Conservation (phyloP, 2,329 filamentous ascomycete species). For the Domatiomyces globalis region DNA sequence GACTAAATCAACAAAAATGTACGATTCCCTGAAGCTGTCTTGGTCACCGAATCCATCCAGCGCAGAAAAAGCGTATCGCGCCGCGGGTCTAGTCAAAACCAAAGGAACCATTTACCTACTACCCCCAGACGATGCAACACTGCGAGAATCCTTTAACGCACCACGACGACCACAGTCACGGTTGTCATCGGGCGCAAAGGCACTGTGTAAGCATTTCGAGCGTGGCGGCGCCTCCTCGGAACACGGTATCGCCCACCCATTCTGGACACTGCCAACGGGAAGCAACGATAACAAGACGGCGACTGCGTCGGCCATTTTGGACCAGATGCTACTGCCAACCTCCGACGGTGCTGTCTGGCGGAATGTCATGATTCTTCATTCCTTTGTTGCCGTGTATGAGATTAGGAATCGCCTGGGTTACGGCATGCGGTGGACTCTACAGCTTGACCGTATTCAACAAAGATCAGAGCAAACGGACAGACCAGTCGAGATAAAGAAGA, state of each 20-base stretch:
- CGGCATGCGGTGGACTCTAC: conserved; percentile 18
- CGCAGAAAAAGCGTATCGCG: conserved; percentile 11
- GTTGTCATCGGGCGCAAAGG: conserved; percentile 17
- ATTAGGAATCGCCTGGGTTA: conserved; percentile 14
- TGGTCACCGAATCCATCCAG: conserved; percentile 10
- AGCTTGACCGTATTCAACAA: conserved; percentile 2
- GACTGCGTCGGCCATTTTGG: conserved; percentile 11
- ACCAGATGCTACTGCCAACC: conserved; percentile 9
- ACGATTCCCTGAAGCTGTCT: conserved; percentile 10
- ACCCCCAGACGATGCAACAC: conserved; percentile 8
- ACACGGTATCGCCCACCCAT: conserved; percentile 13
- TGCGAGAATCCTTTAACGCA: conserved; percentile 13
- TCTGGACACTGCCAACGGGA: conserved; percentile 14
- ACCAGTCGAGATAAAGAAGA: background rate
- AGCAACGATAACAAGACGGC: conserved; percentile 18
- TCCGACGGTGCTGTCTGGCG: conserved; percentile 9
- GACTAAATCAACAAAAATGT: conserved; percentile 5
- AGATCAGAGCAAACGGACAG: background rate
- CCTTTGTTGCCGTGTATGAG: conserved; percentile 17
- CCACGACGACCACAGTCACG: conserved; percentile 15
- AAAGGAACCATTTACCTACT: conserved; percentile 18
- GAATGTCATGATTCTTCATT: conserved; percentile 18
- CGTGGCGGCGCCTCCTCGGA: conserved; percentile 13
- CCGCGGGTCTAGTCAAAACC: conserved; percentile 9
- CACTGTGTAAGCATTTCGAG: conserved; percentile 19